These are phyloP conservation scores for Mycena alexandri DNA, from an alignment of 768 basidiomycete genomes.

Conservation along the genomic window DNA sequence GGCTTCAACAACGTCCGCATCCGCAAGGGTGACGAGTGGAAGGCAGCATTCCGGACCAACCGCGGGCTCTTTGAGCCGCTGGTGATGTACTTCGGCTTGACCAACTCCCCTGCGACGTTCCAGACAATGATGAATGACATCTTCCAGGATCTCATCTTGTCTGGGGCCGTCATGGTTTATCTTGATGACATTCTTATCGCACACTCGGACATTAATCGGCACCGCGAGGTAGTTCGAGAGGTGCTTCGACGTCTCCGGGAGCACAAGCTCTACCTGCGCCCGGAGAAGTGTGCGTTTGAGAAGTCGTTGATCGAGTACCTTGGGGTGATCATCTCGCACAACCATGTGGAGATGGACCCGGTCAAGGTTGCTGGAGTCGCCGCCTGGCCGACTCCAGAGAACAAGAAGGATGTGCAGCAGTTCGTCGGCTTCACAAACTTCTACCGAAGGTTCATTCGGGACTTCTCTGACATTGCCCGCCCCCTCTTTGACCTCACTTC, in stretches of 20 bases:
- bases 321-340: conserved; percentile 30
- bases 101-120: conserved; percentile 47
- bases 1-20: no score
- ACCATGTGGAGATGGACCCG: no score
- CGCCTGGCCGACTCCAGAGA: no score
- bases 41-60: no score
- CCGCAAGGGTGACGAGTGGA: no score
- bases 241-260: conserved; percentile 22
- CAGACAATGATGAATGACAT: conserved; percentile 53
- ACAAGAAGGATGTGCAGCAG: no score
- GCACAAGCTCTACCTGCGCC: conserved; percentile 26
- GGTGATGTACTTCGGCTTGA: conserved; percentile 58
- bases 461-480: no score
- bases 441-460: no score
- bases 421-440: no score
- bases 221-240: conserved; percentile 1
- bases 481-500: no score
- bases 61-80: conserved; percentile 49
- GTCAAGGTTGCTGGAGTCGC: no score
- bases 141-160: conserved; percentile 42
- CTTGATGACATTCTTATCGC: conserved; percentile 50
- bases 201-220: neutral
- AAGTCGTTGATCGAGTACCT: neutral
- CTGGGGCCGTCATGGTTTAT: conserved; percentile 46
- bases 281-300: conserved; percentile 2